Evolutionary conservation across 2,329 filamentous ascomycete species (phyloP).

Genomic region (Diplodia seriata): DNA sequence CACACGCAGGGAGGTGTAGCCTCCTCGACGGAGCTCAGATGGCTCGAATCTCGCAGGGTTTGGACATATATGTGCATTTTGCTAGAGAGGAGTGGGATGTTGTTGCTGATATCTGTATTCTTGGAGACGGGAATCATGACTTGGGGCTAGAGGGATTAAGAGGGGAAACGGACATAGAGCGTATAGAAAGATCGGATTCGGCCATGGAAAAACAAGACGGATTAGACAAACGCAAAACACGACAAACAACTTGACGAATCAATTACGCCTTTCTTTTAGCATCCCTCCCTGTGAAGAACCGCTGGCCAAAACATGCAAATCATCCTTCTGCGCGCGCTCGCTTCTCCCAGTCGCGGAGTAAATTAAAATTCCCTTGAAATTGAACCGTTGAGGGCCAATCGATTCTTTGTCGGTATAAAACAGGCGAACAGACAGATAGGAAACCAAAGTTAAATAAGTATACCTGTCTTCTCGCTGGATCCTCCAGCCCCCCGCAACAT

Average conservation of each 20-base stretch:
- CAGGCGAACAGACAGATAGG: slow-evolving; percentile 23
- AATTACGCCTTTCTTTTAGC: slow-evolving; percentile 19
- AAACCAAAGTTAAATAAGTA: slow-evolving; percentile 30
- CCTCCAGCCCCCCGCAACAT: slow-evolving; percentile 5
- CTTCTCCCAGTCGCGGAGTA: background rate
- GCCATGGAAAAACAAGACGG: slow-evolving; percentile 2
- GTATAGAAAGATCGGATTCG: background rate
- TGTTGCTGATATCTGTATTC: background rate
- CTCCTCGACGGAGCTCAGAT: background rate
- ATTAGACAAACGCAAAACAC: background rate
- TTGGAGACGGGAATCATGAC: background rate
- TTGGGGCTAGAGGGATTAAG: slow-evolving; percentile 37
- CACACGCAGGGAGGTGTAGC: no score
- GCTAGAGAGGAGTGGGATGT: background rate
- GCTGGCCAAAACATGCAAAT: no score
- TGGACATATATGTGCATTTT: background rate
- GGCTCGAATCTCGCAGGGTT: background rate
- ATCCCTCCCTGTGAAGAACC: background rate
- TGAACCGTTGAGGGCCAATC: slow-evolving; percentile 29
- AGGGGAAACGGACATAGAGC: slow-evolving; percentile 43
- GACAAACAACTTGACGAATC: slow-evolving; percentile 7
- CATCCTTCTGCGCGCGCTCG: background rate
- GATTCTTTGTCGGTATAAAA: slow-evolving; percentile 29
- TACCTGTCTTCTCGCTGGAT: slow-evolving; percentile 19
- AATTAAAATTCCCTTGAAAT: slow-evolving; percentile 11